These are phyloP conservation scores for Lenwebbia sp. DNA, from an alignment of 345 rosid species.

Conservation along the genomic window DNA sequence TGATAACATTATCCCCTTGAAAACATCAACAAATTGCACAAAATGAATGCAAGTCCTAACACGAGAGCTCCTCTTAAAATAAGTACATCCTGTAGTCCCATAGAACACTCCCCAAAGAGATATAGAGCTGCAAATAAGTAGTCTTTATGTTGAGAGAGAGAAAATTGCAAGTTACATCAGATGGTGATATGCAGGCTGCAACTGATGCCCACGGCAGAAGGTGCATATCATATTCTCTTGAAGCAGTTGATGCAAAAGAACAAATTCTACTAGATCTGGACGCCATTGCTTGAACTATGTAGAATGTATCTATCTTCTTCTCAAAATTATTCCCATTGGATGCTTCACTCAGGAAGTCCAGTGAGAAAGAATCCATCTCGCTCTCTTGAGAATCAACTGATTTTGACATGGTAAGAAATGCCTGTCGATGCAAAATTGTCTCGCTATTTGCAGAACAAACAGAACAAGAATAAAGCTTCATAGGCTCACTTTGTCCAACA, in stretches of 20 bases:
- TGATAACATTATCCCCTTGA: background rate
- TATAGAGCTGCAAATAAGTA: background rate
- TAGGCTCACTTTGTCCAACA: slow-evolving; percentile 52
- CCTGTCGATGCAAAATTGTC: slow-evolving; percentile 58
- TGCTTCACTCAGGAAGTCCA: slow-evolving; percentile 64
- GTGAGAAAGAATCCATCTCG: slow-evolving; percentile 58
- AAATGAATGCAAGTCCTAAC: background rate
- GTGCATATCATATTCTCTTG: slow-evolving; percentile 86
- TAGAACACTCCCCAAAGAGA: background rate
- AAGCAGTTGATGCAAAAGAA: slow-evolving; percentile 72
- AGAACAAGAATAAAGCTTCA: slow-evolving; percentile 52
- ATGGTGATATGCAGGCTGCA: slow-evolving; percentile 79
- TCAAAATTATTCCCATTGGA: slow-evolving; percentile 26
- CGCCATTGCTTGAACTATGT: slow-evolving; percentile 84
- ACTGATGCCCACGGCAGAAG: slow-evolving; percentile 91
- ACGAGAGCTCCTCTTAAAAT: background rate
- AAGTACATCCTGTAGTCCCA: background rate
- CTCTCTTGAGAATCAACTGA: slow-evolving; percentile 19
- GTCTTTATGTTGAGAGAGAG: background rate
- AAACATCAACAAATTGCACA: background rate
- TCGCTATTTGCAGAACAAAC: slow-evolving; percentile 40
- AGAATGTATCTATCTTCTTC: slow-evolving; percentile 52
- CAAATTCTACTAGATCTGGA: slow-evolving; percentile 60
- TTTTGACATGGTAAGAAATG: slow-evolving; percentile 61
- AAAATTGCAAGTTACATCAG: slow-evolving; percentile 29